These are phyloP conservation scores for Coemansia sp. DNA, from an alignment of 192 early-diverging fungal genomes.

Conservation along the genomic window DNA sequence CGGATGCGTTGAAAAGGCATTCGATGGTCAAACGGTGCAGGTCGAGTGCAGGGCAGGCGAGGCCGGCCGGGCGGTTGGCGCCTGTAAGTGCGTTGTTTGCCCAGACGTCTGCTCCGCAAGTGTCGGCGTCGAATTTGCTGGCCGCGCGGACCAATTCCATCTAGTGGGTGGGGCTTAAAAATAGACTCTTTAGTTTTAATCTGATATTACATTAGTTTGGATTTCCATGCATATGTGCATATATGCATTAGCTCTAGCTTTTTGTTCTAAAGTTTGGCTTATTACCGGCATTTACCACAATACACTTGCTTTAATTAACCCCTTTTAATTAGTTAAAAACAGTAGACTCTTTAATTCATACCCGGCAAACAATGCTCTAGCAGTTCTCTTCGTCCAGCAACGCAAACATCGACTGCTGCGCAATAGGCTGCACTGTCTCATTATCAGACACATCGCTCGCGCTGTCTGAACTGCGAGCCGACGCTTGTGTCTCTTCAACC, in stretches of 20 bases:
- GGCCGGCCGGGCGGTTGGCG: slow-evolving; percentile 21
- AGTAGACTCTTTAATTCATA: neutral
- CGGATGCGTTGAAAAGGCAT: slow-evolving; percentile 72
- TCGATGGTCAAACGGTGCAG: slow-evolving; percentile 64
- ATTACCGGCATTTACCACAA: neutral
- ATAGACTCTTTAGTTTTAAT: neutral
- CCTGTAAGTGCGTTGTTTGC: slow-evolving; percentile 42
- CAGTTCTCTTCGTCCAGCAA: slow-evolving; percentile 40
- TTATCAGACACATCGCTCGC: slow-evolving; percentile 12
- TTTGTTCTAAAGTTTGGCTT: too few relatives aligned
- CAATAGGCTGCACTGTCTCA: slow-evolving; percentile 23
- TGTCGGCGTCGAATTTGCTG: slow-evolving; percentile 45
- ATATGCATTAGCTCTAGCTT: too few relatives aligned
- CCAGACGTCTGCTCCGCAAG: slow-evolving; percentile 31
- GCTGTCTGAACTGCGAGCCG: neutral
- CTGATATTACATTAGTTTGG: too few relatives aligned
- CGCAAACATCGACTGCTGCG: slow-evolving; percentile 48
- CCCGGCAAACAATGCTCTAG: slow-evolving; percentile 7
- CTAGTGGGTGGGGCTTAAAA: slow-evolving; percentile 9
- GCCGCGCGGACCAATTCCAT: slow-evolving; percentile 47
- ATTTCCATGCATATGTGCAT: too few relatives aligned
- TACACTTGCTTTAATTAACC: neutral
- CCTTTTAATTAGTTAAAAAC: neutral
- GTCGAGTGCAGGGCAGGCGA: slow-evolving; percentile 5
- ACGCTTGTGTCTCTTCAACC: neutral